Percentiles rank a stretch among this genome's conserved stretches.
Conservation (phyloP, 108 stramenopile genomes). For the Epithemia pelagica region DNA sequence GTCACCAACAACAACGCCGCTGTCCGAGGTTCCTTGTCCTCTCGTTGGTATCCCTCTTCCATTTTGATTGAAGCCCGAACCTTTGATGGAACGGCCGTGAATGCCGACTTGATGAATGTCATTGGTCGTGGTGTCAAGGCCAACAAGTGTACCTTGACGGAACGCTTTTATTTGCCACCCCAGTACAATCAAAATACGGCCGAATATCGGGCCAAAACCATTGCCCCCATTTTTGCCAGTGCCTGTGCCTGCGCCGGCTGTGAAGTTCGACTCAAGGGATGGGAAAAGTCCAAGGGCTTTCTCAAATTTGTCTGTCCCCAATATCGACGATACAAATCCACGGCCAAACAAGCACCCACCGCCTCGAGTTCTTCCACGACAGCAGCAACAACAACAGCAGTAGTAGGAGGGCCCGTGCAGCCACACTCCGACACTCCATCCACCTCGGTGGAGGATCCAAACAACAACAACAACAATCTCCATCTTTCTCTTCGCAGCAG, state of each 20-base stretch:
- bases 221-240: not conserved
- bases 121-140: not conserved
- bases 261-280: not conserved
- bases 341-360: not conserved
- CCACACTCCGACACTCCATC: too few species aligned
- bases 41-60: not conserved
- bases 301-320: not conserved
- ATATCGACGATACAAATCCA: not conserved
- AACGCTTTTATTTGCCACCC: not conserved
- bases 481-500: not conserved
- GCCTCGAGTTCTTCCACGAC: not conserved
- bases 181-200: conserved; percentile 1
- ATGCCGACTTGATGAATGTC: not conserved
- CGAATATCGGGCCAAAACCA: not conserved
- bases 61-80: not conserved
- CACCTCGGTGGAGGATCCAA: too few species aligned
- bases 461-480: not conserved
- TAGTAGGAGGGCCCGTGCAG: not conserved
- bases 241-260: not conserved
- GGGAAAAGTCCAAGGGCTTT: not conserved
- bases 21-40: too few species aligned
- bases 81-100: not conserved
- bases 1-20: not conserved
- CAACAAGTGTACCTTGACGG: not conserved
- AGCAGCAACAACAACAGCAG: not conserved